Evolutionary conservation across 495 filamentous ascomycete genomes (phyloP), one percentile per base, ranked within the genome.

Genomic region (Bombardia bombarda): DNA sequence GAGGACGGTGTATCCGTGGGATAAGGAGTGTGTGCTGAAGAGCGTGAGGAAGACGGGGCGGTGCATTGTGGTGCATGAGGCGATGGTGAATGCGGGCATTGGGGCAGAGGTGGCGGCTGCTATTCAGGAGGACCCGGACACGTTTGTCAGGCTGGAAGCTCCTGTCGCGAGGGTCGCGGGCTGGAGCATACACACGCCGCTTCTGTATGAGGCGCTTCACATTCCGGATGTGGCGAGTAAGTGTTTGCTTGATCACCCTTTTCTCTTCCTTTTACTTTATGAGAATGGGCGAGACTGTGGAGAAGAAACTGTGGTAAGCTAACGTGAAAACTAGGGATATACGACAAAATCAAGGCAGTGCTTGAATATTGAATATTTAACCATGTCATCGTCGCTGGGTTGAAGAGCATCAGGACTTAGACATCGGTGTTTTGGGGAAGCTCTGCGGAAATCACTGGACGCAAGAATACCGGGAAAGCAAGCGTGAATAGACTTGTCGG

Each of bases 1-100:
- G 33, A 72, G 92, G 31, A 95, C 90, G 0, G 73, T 98, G 26
- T 95, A 94, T 60, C 92, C 92, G 0, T 98, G 92, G 92, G 92
- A 98, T 63, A 82, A 88, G 54, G 71, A 84, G 53, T 84, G 82
- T 1, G 77, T 98, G 2, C 61, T 93, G 35, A 70, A 83, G 25
- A 95, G 90, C 50, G 92, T 96, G 6, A 71, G 72, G 51, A 96
- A 92, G 67, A 98, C 92, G 7, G 90, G 92, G 1, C 65, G 90
- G 39, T 90, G 87, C 24, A 73, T 98, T 23, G 83, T 98, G 1
- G 92, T 97, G 7, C 92, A 98, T 60, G 92, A 98, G 63, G 83
- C 87, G 42, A 95, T 95, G 86, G 70, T 93, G 40, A 97, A 95
- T 61, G 90, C 87, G 12, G 93, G 92, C 10, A 76, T 97, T 18